phyloP scores from a whole-genome alignment of 2,329 filamentous ascomycete genomes.

The Purpureocillium takamizusanense region DNA sequence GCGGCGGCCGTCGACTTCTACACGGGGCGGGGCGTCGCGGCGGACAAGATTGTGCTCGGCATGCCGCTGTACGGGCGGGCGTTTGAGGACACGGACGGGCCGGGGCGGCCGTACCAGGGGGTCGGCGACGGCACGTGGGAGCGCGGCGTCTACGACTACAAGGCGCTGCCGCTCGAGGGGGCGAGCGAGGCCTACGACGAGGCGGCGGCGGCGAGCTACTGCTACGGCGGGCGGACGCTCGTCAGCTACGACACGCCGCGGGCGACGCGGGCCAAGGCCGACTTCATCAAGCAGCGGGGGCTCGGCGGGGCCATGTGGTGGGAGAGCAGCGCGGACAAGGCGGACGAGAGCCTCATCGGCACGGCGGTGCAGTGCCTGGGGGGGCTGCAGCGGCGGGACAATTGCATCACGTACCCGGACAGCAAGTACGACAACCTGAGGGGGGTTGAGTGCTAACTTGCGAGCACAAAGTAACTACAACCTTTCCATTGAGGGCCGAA shows the following conservation, averaged over 20 bases:
- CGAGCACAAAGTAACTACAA: too few relatives aligned
- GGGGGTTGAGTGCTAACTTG: too few relatives aligned
- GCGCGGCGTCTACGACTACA: slow-evolving; percentile 80
- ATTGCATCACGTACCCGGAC: slow-evolving; percentile 54
- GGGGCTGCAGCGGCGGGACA: slow-evolving; percentile 41
- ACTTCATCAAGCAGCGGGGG: slow-evolving; percentile 55
- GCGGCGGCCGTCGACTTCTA: slow-evolving; percentile 64
- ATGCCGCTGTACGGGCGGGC: slow-evolving; percentile 89
- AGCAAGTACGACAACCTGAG: slow-evolving; percentile 64
- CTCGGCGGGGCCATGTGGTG: slow-evolving; percentile 97
- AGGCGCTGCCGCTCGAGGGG: slow-evolving; percentile 64
- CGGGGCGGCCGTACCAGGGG: slow-evolving; percentile 60
- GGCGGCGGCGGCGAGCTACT: slow-evolving; percentile 63
- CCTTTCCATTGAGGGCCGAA: too few relatives aligned
- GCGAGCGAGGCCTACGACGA: slow-evolving; percentile 56
- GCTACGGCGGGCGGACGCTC: slow-evolving; percentile 61
- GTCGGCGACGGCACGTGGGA: slow-evolving; percentile 79
- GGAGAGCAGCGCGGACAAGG: slow-evolving; percentile 76
- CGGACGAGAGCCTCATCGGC: slow-evolving; percentile 57
- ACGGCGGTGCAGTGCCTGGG: slow-evolving; percentile 54
- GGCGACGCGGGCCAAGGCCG: slow-evolving; percentile 60
- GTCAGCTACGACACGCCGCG: slow-evolving; percentile 70
- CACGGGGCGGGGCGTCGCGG: slow-evolving; percentile 49
- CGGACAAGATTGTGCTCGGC: slow-evolving; percentile 73
- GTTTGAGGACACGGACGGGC: slow-evolving; percentile 70